phyloP scores from a whole-genome alignment of 371 early-diverging fungal species.

The Batkoa obscura region DNA sequence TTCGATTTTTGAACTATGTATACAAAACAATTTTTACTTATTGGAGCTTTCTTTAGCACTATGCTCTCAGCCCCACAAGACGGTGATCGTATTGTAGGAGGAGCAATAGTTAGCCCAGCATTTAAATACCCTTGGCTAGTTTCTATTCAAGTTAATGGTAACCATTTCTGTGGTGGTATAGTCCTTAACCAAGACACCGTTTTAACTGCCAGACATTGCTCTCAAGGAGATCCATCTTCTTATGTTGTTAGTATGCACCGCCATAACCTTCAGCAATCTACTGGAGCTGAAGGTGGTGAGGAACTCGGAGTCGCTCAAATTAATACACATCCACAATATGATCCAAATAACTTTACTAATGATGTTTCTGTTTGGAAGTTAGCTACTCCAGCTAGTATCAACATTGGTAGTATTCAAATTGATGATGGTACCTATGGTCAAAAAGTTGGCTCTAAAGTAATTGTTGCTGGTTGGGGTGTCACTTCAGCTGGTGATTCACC shows the following conservation, averaged over 20 bases:
- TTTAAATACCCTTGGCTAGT: slow-evolving; percentile 3
- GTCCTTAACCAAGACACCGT: neutral
- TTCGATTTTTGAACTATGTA: too few relatives aligned
- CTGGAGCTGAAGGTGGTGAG: neutral
- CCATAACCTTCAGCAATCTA: neutral
- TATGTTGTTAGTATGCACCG: neutral
- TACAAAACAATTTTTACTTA: too few relatives aligned
- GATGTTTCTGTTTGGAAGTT: neutral
- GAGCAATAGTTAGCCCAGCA: neutral
- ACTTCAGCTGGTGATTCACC: neutral
- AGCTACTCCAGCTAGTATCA: neutral
- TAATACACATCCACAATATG: neutral
- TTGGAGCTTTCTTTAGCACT: too few relatives aligned
- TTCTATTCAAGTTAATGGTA: neutral
- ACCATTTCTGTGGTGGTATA: slow-evolving; percentile 1
- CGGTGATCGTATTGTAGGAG: slow-evolving; percentile 5
- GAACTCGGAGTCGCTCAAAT: neutral
- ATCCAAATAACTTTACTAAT: neutral
- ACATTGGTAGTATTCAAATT: neutral
- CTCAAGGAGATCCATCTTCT: neutral
- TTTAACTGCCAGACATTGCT: slow-evolving; percentile 5
- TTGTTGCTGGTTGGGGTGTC: slow-evolving; percentile 1
- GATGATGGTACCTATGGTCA: neutral
- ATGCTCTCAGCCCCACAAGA: too few relatives aligned
- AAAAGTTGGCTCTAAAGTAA: neutral